Evolutionary conservation across 1,139 yeast species (phyloP), one percentile per base, ranked within the genome.

Genomic region (Arxiozyma bovina): DNA sequence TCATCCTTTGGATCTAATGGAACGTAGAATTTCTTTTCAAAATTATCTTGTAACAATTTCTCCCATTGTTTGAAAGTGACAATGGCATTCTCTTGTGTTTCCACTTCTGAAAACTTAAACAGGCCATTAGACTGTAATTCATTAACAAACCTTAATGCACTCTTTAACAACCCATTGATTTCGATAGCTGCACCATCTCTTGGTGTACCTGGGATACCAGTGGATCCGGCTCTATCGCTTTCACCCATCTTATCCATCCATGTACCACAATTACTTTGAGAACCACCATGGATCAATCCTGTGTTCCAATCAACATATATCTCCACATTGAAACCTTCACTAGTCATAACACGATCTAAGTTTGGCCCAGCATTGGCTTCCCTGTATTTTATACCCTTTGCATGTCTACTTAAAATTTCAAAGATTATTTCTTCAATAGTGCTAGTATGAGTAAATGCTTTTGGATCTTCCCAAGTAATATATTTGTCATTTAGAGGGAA

Each of bases 191-290:
- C 96, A 47, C 99, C 99, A 70, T 91, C 96, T 68, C 99, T 80
- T 42, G 99, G 98, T 0, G 99, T 93, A 1, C 98, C 99, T 0
- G 99, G 99, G 45, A 80, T 76, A 18, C 99, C 99, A 64, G 84
- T 86, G 57, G 83, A 85, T 1, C 87, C 86, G 0, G 99, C 97
- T 56, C 72, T 75, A 52, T 72, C 81, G 66, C 96, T 87, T 73
- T 93, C 99, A 22, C 99, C 99, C 98, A 93, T 93, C 73, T 93
- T 93, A 72, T 93, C 99, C 97, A 91, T 93, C 99, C 99, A 93
- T 0, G 99, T 93, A 23, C 99, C 99, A 74, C 99, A 93, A 66
- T 93, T 93, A 69, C 73, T 80, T 68, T 87, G 96, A 53, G 88
- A 87, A 1, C 99, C 99, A 50, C 99, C 99, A 70, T 83, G 87